Evolutionary conservation across 2,329 filamentous ascomycete species (phyloP).

Genomic region (Plectosphaerella cucumerina): DNA sequence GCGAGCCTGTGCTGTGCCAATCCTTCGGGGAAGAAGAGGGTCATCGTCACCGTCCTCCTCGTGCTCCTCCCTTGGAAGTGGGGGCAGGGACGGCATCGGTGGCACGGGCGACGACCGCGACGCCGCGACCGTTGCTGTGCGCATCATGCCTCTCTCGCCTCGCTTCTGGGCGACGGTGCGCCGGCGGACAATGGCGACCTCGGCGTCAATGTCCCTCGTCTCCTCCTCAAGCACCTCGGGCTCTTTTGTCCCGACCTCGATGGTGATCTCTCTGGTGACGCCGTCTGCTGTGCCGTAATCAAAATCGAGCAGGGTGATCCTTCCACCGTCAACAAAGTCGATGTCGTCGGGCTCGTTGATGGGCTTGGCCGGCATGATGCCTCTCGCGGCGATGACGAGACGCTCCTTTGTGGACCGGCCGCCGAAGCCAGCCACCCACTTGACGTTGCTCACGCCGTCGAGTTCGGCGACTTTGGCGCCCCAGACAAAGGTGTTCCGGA

Average conservation of each 20-base stretch:
- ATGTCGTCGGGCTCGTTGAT: constrained; percentile 66
- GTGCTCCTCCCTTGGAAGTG: constrained; percentile 19
- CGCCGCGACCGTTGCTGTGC: constrained; percentile 41
- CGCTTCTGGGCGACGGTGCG: constrained; percentile 65
- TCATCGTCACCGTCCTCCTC: constrained; percentile 37
- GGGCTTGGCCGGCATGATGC: constrained; percentile 54
- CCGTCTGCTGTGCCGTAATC: constrained; percentile 58
- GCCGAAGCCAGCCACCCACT: constrained; percentile 62
- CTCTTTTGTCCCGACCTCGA: constrained; percentile 69
- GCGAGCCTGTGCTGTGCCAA: constrained; percentile 28
- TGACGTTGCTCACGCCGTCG: constrained; percentile 62
- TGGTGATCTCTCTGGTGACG: constrained; percentile 52
- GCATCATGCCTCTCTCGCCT: constrained; percentile 41
- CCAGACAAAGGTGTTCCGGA: constrained; percentile 65
- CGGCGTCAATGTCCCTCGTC: constrained; percentile 67
- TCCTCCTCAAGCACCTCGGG: constrained; percentile 71
- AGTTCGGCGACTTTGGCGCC: constrained; percentile 64
- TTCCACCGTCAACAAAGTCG: constrained; percentile 74
- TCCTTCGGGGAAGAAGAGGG: constrained; percentile 47
- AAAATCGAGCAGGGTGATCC: constrained; percentile 71
- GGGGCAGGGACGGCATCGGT: constrained; percentile 14
- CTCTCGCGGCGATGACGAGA: constrained; percentile 69
- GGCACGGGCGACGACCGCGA: constrained; percentile 15
- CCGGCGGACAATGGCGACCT: constrained; percentile 74
- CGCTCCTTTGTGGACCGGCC: constrained; percentile 46